Evolutionary conservation across 2,329 filamentous ascomycete genomes (phyloP).

Genomic region (Raffaelea albimanens): DNA sequence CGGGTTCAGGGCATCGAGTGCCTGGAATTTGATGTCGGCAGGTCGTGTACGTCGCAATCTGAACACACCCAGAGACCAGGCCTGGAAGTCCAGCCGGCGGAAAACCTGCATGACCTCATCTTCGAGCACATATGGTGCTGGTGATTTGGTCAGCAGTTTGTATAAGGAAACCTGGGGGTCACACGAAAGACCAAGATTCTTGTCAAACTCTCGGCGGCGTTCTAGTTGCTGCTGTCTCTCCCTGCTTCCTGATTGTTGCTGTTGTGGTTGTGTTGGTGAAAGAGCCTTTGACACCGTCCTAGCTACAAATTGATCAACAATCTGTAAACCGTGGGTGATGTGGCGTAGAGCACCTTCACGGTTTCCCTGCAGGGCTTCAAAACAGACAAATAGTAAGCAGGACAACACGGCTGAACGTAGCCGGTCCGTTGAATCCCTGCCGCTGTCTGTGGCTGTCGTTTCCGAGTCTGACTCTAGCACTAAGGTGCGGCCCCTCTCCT

Average conservation of each 20-base stretch:
- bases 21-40: constrained; percentile 9
- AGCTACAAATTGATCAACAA: constrained; percentile 24
- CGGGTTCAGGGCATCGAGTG: constrained; percentile 7
- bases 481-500: not conserved
- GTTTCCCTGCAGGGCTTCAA: constrained; percentile 28
- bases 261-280: not conserved
- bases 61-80: constrained; percentile 18
- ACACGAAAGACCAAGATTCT: no score
- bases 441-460: constrained; percentile 16
- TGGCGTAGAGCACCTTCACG: constrained; percentile 23
- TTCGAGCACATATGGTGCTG: constrained; percentile 15
- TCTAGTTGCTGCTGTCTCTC: constrained; percentile 1
- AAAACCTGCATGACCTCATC: constrained; percentile 20
- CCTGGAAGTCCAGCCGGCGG: constrained; percentile 19
- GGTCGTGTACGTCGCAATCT: constrained; percentile 6
- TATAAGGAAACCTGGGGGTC: not conserved
- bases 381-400: constrained; percentile 27
- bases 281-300: not conserved
- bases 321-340: constrained; percentile 25
- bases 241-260: not conserved
- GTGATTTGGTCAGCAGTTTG: constrained; percentile 8
- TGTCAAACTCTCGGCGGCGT: not conserved
- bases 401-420: constrained; percentile 23
- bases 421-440: constrained; percentile 9
- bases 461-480: no score